phyloP scores from a whole-genome alignment of 345 rosid species.

The Eucalyptus virginea region DNA sequence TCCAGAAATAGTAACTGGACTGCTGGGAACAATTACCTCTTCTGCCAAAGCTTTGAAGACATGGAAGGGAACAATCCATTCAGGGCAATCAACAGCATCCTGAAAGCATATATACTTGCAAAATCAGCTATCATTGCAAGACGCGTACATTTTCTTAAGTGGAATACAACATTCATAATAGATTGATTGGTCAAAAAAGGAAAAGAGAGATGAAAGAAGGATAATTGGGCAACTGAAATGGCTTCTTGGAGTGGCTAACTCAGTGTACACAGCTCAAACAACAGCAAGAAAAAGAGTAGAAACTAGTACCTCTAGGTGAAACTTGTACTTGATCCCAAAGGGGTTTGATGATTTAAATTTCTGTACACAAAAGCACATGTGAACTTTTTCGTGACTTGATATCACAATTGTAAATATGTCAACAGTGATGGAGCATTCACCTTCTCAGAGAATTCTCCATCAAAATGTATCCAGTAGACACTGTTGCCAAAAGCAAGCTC shows the following conservation, averaged over 20 bases:
- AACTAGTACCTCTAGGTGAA: slow-evolving; percentile 72
- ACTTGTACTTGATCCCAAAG: slow-evolving; percentile 79
- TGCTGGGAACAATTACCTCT: slow-evolving; percentile 35
- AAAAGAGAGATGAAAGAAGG: not conserved
- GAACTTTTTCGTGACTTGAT: not conserved
- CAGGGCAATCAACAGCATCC: slow-evolving; percentile 99
- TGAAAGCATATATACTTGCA: slow-evolving; percentile 8
- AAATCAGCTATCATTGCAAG: not conserved
- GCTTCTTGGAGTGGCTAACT: not conserved
- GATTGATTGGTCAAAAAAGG: not conserved
- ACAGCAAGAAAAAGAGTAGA: not conserved
- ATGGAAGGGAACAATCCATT: slow-evolving; percentile 95
- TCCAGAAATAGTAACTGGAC: not conserved
- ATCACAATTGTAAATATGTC: not conserved
- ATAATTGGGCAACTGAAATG: not conserved
- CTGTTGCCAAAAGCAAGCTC: slow-evolving; percentile 65
- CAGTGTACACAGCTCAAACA: not conserved
- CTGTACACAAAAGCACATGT: slow-evolving; percentile 27
- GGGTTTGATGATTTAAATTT: slow-evolving; percentile 73
- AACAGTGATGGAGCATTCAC: slow-evolving; percentile 5
- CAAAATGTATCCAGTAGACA: slow-evolving; percentile 87
- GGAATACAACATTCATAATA: not conserved
- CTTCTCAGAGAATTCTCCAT: slow-evolving; percentile 73
- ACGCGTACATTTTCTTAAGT: not conserved
- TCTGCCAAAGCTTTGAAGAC: slow-evolving; percentile 86